Conservation (phyloP, 2,329 filamentous ascomycete species). For the Fusarium mangiferae region DNA sequence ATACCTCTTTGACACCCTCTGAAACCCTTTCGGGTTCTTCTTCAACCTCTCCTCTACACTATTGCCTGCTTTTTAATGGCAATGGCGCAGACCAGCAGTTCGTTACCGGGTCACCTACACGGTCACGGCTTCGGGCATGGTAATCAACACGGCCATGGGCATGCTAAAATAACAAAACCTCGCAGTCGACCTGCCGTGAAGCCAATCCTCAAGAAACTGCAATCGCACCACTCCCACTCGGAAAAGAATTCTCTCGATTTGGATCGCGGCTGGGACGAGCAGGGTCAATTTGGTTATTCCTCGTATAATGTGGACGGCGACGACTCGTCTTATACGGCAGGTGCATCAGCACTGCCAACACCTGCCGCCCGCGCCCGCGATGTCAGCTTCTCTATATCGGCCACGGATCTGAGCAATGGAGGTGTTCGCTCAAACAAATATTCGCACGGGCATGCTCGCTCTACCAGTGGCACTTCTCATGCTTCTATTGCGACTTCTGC, state of each 20-base stretch:
- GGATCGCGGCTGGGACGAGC: conserved; percentile 69
- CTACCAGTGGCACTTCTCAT: conserved; percentile 68
- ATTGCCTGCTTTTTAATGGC: conserved; percentile 23
- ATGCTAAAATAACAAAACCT: conserved; percentile 55
- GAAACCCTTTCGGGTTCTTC: not conserved
- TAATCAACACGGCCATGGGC: conserved; percentile 17
- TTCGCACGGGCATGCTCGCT: conserved; percentile 67
- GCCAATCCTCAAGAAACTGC: conserved; percentile 70
- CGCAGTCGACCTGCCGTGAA: conserved; percentile 63
- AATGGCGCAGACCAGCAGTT: conserved; percentile 43
- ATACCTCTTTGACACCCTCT: not conserved
- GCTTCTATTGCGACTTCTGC: conserved; percentile 65
- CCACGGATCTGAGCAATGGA: conserved; percentile 47
- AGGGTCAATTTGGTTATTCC: conserved; percentile 49
- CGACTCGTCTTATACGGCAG: conserved; percentile 39
- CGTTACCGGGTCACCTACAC: conserved; percentile 38
- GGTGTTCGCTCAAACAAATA: conserved; percentile 53
- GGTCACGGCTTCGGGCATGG: conserved; percentile 36
- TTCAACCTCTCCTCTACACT: conserved; percentile 1
- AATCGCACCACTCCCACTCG: conserved; percentile 59
- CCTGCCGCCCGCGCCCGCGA: conserved; percentile 49
- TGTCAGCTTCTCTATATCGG: conserved; percentile 58
- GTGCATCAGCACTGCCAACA: conserved; percentile 37
- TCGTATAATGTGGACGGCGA: conserved; percentile 45
- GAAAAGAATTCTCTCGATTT: conserved; percentile 72